Evolutionary conservation across 106 monocot genomes (phyloP).

Genomic region (Acorus gramineus): DNA sequence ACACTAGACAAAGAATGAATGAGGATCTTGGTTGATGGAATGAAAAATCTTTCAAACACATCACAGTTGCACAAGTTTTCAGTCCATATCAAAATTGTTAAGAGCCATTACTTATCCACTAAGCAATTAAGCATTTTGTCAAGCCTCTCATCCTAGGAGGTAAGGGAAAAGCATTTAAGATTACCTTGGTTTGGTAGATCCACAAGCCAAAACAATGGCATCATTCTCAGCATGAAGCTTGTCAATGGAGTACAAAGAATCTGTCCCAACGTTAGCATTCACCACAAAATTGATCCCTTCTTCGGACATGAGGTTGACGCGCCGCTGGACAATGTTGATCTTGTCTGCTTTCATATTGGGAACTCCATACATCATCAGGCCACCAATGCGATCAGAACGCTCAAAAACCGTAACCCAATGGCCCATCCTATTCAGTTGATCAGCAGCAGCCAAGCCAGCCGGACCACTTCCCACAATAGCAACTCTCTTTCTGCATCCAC

Average conservation of each 20-base stretch:
- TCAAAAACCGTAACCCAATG: slow-evolving; percentile 88
- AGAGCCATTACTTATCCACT: too few species aligned
- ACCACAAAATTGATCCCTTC: slow-evolving; percentile 93
- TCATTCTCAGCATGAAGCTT: slow-evolving; percentile 52
- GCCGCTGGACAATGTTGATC: slow-evolving; percentile 78
- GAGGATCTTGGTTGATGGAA: too few species aligned
- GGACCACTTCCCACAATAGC: slow-evolving; percentile 93
- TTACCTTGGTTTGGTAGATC: slow-evolving; percentile 92
- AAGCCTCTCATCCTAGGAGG: too few species aligned
- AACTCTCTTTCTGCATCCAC: slow-evolving; percentile 64
- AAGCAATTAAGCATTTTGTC: too few species aligned
- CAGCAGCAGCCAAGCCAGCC: slow-evolving; percentile 90
- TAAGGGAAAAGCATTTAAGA: background rate
- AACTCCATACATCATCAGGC: slow-evolving; percentile 99
- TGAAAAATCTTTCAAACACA: too few species aligned
- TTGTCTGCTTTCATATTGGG: slow-evolving; percentile 99
- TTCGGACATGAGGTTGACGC: slow-evolving; percentile 78
- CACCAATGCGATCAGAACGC: slow-evolving; percentile 92
- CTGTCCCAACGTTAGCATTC: slow-evolving; percentile 90
- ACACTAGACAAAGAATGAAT: background rate
- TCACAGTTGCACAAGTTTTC: too few species aligned
- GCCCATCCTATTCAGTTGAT: slow-evolving; percentile 98
- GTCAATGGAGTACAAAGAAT: slow-evolving; percentile 58
- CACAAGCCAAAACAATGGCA: slow-evolving; percentile 86
- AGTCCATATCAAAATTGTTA: too few species aligned